Percentiles rank a stretch among this genome's conserved stretches.
Conservation (phyloP, 768 basidiomycete genomes). For the Serendipita sp. region DNA sequence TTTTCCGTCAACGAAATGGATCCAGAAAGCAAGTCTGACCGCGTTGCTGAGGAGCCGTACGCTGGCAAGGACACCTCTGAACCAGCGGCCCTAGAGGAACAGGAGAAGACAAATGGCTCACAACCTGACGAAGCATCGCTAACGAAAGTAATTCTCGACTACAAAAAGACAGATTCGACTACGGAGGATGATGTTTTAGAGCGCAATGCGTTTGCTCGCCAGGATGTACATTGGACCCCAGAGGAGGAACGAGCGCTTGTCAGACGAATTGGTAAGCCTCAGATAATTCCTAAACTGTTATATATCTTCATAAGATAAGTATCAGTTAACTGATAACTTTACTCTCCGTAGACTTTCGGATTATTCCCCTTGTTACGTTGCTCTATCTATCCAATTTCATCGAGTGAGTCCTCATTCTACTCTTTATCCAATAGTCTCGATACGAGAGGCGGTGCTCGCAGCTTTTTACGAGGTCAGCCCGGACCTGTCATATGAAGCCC, state of each 20-base stretch:
- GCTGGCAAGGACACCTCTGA: no score
- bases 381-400: conserved; percentile 12
- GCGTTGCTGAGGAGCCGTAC: no score
- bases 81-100: no score
- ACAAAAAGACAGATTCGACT: no score
- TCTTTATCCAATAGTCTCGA: background rate
- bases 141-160: no score
- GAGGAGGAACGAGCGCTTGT: conserved; percentile 10
- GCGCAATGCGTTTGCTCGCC: background rate
- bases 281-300: no score
- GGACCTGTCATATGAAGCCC: background rate
- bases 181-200: background rate
- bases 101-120: no score
- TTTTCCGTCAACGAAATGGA: no score
- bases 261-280: conserved; percentile 9
- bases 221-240: background rate
- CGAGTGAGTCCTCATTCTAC: conserved; percentile 8
- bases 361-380: conserved; percentile 11
- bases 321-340: no score
- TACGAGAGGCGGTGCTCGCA: background rate
- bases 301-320: no score
- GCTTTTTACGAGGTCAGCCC: background rate
- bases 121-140: no score
- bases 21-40: no score
- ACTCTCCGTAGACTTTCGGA: conserved; percentile 7